phyloP scores from a whole-genome alignment of 331 rosid genomes.

The Telfairia occidentalis region DNA sequence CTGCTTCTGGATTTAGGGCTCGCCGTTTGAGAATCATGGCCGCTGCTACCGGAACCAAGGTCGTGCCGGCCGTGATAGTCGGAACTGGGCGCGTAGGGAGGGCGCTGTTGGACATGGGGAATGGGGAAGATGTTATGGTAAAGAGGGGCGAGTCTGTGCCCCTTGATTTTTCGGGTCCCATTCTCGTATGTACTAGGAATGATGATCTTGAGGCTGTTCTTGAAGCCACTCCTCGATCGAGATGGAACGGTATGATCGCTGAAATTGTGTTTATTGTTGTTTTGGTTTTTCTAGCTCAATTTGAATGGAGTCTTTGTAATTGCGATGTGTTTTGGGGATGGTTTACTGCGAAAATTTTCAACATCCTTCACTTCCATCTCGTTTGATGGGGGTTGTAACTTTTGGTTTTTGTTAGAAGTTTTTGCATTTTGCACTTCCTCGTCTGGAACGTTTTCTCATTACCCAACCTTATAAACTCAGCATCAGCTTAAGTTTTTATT shows the following conservation, averaged over 20 bases:
- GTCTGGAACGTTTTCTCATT: background rate
- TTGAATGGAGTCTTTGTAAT: background rate
- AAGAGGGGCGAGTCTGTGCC: slow-evolving; percentile 70
- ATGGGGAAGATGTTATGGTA: slow-evolving; percentile 51
- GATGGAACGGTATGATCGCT: slow-evolving; percentile 58
- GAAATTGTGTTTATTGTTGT: background rate
- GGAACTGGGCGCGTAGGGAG: slow-evolving; percentile 89
- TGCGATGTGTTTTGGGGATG: background rate
- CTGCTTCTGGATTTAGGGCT: slow-evolving; percentile 5
- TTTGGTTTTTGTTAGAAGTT: background rate
- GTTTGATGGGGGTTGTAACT: background rate
- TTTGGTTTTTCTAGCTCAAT: background rate
- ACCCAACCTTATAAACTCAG: background rate
- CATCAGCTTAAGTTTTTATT: background rate
- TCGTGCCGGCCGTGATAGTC: slow-evolving; percentile 70
- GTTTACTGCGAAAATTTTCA: background rate
- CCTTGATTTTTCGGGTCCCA: slow-evolving; percentile 55
- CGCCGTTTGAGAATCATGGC: slow-evolving; percentile 20
- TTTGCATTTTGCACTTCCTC: background rate
- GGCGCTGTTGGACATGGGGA: slow-evolving; percentile 67
- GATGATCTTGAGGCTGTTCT: slow-evolving; percentile 89
- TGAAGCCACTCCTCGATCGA: slow-evolving; percentile 59
- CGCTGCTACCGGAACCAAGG: slow-evolving; percentile 24
- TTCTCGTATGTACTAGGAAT: slow-evolving; percentile 78
- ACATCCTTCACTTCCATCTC: background rate